Percentiles rank a stretch among this genome's conserved stretches.
Evolutionary conservation across 306 rosid genomes (phyloP).

Genomic region (Delonix regia): DNA sequence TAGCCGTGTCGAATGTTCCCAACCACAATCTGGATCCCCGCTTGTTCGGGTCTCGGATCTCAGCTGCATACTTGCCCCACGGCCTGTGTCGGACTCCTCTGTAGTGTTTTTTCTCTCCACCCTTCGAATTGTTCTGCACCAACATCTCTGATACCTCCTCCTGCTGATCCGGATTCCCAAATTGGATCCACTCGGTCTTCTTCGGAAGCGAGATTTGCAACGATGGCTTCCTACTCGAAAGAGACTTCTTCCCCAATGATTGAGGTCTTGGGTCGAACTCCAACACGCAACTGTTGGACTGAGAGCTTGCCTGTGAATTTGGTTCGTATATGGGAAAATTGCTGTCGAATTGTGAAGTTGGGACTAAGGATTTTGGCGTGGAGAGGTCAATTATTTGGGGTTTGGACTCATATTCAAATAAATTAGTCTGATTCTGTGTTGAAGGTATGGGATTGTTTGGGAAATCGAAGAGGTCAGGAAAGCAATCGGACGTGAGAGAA

Average conservation of each 20-base stretch:
- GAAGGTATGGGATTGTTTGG: constrained; percentile 2
- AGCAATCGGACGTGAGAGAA: constrained; percentile 35
- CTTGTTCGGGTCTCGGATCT: constrained; percentile 82
- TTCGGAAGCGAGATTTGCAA: constrained; percentile 63
- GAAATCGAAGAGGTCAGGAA: constrained; percentile 36
- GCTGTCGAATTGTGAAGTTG: neutral
- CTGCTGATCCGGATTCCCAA: constrained; percentile 38
- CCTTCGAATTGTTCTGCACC: constrained; percentile 8
- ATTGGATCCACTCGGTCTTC: constrained; percentile 70
- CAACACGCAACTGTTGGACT: neutral
- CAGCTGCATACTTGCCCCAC: constrained; percentile 92
- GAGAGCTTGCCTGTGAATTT: constrained; percentile 9
- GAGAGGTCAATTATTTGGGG: constrained; percentile 16
- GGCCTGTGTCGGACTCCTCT: constrained; percentile 82
- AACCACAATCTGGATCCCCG: constrained; percentile 85
- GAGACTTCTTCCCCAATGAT: constrained; percentile 11
- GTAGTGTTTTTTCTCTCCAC: constrained; percentile 46
- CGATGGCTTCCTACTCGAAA: constrained; percentile 52
- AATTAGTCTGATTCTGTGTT: neutral
- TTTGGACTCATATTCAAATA: constrained; percentile 42
- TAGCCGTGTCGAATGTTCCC: constrained; percentile 79
- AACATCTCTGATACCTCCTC: neutral
- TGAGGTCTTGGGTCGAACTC: constrained; percentile 28
- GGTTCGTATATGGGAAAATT: constrained; percentile 25
- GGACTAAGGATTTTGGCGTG: neutral